These are phyloP conservation scores for Aspergillus costaricaensis DNA, from an alignment of 2,329 filamentous ascomycete genomes.

Conservation along the genomic window DNA sequence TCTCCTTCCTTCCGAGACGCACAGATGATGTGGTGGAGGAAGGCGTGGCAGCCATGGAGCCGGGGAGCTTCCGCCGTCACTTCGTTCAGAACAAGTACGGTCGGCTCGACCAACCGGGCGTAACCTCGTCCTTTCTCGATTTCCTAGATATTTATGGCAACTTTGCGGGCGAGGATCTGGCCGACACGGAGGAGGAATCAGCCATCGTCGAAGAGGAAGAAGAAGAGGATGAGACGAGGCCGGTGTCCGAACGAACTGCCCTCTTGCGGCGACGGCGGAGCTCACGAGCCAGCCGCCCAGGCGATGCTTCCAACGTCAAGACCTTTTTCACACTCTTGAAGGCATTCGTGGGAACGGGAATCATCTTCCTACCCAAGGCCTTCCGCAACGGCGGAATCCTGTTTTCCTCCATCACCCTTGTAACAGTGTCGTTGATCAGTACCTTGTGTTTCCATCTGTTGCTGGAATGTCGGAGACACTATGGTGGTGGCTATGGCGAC, in stretches of 20 bases:
- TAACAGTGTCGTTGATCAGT: slow-evolving; percentile 66
- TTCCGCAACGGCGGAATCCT: slow-evolving; percentile 77
- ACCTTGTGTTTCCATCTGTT: slow-evolving; percentile 72
- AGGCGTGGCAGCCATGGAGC: slow-evolving; percentile 50
- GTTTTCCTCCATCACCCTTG: slow-evolving; percentile 70
- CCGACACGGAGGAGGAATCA: slow-evolving; percentile 57
- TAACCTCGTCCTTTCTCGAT: slow-evolving; percentile 61
- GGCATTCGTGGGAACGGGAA: slow-evolving; percentile 76
- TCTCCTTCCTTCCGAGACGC: slow-evolving; percentile 54
- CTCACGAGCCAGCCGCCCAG: slow-evolving; percentile 51
- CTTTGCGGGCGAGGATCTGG: slow-evolving; percentile 72
- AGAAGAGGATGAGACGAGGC: slow-evolving; percentile 42
- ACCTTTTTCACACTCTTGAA: slow-evolving; percentile 79
- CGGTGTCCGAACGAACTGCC: slow-evolving; percentile 57
- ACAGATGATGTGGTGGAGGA: slow-evolving; percentile 30
- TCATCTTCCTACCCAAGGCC: slow-evolving; percentile 79
- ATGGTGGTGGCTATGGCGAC: slow-evolving; percentile 73
- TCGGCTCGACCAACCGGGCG: slow-evolving; percentile 15
- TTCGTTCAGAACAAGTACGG: slow-evolving; percentile 46
- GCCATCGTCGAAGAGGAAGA: slow-evolving; percentile 51
- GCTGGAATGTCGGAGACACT: slow-evolving; percentile 64
- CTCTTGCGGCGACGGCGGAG: slow-evolving; percentile 60
- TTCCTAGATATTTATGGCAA: slow-evolving; percentile 75
- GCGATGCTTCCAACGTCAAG: slow-evolving; percentile 68
- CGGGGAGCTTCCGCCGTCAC: slow-evolving; percentile 58